Evolutionary conservation across 2,329 filamentous ascomycete species (phyloP).

Genomic region (Verticillium longisporum): DNA sequence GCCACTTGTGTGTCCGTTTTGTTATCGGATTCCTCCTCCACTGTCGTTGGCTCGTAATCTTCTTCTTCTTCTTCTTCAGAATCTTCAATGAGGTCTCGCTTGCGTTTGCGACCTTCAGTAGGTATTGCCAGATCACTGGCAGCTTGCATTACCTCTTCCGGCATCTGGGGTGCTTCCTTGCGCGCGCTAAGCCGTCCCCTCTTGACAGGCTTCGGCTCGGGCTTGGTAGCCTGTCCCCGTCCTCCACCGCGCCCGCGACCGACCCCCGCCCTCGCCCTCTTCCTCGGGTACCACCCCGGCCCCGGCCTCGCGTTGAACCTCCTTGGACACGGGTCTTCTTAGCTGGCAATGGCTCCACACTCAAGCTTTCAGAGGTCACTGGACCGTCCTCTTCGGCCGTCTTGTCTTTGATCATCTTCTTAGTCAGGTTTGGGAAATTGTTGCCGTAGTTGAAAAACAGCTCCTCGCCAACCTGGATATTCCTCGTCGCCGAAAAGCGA

Average conservation of each 20-base stretch:
- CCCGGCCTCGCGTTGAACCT: background rate
- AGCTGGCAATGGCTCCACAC: background rate
- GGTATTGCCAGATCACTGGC: background rate
- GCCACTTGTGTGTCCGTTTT: background rate
- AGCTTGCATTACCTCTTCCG: background rate
- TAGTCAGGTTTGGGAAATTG: constrained; percentile 56
- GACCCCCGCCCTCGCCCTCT: background rate
- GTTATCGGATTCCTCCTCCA: background rate
- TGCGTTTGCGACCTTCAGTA: background rate
- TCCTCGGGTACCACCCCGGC: background rate
- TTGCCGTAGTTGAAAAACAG: constrained; percentile 77
- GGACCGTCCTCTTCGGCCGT: constrained; percentile 18
- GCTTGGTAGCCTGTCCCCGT: background rate
- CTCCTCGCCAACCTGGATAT: constrained; percentile 67
- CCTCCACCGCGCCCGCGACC: background rate
- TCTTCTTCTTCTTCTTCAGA: background rate
- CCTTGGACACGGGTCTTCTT: background rate
- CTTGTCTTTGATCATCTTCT: constrained; percentile 40
- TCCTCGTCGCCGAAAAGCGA: constrained; percentile 60
- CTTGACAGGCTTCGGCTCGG: background rate
- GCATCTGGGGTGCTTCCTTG: background rate
- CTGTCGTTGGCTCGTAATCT: background rate
- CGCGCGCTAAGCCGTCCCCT: background rate
- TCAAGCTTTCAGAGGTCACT: background rate
- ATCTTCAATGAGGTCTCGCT: background rate